Conservation (phyloP, 441 rosid genomes). For the Iberis amara region DNA sequence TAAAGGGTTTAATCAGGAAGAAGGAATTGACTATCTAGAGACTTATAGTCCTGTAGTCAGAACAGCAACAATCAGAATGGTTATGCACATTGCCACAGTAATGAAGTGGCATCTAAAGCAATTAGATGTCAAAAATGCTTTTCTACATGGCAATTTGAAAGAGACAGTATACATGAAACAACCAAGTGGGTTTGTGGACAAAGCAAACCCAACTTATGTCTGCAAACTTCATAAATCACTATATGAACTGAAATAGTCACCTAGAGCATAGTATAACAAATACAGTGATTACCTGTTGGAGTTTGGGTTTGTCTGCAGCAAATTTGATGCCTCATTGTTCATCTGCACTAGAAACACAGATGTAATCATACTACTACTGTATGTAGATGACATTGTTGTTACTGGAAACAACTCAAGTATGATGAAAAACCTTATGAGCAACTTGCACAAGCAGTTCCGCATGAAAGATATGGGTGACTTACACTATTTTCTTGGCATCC, state of each 20-base stretch:
- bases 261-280: not conserved
- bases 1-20: not conserved
- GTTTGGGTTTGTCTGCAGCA: not conserved
- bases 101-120: not conserved
- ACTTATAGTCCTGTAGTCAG: not conserved
- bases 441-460: not conserved
- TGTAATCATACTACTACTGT: not conserved
- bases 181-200: not conserved
- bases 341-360: not conserved
- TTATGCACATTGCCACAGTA: not conserved
- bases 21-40: not conserved
- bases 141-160: not conserved
- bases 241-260: not conserved
- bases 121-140: not conserved
- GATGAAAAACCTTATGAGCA: not conserved
- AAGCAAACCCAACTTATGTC: not conserved
- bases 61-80: too few species aligned
- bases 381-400: not conserved
- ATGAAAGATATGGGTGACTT: not conserved
- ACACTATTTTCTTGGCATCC: not conserved
- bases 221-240: not conserved
- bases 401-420: not conserved
- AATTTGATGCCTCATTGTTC: not conserved
- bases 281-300: not conserved
- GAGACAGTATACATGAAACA: not conserved